Evolutionary conservation across 2,329 filamentous ascomycete genomes (phyloP), one percentile per base, ranked within the genome.

Genomic region (Aspergillus felis): DNA sequence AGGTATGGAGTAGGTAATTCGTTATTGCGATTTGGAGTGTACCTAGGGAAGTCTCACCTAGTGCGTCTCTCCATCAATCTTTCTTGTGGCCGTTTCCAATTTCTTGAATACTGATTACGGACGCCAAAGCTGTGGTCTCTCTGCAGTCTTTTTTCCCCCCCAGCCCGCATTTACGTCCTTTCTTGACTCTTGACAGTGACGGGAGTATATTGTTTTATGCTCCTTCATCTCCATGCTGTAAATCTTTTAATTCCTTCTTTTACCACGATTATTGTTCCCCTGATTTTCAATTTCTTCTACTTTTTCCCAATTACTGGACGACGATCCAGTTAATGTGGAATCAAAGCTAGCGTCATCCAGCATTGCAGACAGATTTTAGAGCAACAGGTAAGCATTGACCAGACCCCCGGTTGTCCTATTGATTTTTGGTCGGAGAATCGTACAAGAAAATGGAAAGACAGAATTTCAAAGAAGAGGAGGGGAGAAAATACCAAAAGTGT

Each of bases 101-200:
- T 29, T 29, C 28, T 29, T 29, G 8, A 12, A 29, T 29, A 29
- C 28, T 29, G 32, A 14, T 17, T 35, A 35, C 12, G 14, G 12
- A 38, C 32, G 32, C 32, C 32, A 38, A 17, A 38, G 32, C 32
- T 17, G 32, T 17, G 32, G 32, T 17, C 32, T 17, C 32, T 76
- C 74, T 76, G 75, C 42, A 28, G 50, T 51, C 55, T 49, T 61
- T 50, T 56, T 50, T 49, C 47, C 41, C 55, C 51, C 53, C 44
- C 55, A 44, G 44, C 51, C 51, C 57, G 46, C 52, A 49, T 55
- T 51, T 57, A 57, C 58, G 51, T 55, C 58, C 54, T 22, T 51
- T 50, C 51, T 49, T 50, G 12, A 47, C 44, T 47, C 44, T 47
- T 47, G 32, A 2, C 32, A 35, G 32, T 35, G 32, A 14, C 32